phyloP scores from a whole-genome alignment of 805 yeast genomes.

The Kregervanrija delftensis region DNA sequence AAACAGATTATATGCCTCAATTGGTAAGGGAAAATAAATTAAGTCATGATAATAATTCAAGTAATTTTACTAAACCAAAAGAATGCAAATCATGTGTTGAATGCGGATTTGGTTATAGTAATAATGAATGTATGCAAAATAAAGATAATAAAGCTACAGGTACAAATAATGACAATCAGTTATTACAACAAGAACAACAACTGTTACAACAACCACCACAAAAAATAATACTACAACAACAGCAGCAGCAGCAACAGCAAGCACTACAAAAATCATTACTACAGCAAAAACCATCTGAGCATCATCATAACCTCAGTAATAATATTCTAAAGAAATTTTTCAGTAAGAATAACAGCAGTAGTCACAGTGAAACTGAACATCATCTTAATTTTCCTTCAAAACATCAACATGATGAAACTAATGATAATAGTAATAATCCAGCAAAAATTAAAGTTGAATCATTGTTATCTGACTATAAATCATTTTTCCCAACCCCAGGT shows the following conservation, averaged over 20 bases:
- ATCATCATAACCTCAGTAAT: too few relatives aligned
- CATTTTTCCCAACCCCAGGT: constrained; percentile 23
- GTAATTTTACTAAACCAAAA: constrained; percentile 5
- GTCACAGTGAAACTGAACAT: too few relatives aligned
- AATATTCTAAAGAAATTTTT: too few relatives aligned
- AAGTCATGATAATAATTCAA: constrained; percentile 3
- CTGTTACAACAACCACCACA: background rate
- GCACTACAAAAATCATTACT: background rate
- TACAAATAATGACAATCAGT: background rate
- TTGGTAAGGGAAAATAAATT: constrained; percentile 9
- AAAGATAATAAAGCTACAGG: background rate
- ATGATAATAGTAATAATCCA: background rate
- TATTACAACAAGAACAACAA: background rate
- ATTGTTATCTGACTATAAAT: constrained; percentile 17
- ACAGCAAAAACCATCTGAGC: background rate
- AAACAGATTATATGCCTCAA: constrained; percentile 24
- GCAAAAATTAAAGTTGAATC: constrained; percentile 13
- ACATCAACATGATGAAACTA: too few relatives aligned
- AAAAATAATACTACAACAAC: background rate
- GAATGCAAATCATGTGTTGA: constrained; percentile 23
- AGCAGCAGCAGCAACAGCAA: background rate
- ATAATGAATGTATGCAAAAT: constrained; percentile 1
- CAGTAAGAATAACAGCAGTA: too few relatives aligned
- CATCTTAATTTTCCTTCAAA: too few relatives aligned
- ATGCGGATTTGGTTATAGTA: constrained; percentile 22